These are phyloP conservation scores for Tulasnella sp. DNA, from an alignment of 768 basidiomycete species.

Conservation along the genomic window DNA sequence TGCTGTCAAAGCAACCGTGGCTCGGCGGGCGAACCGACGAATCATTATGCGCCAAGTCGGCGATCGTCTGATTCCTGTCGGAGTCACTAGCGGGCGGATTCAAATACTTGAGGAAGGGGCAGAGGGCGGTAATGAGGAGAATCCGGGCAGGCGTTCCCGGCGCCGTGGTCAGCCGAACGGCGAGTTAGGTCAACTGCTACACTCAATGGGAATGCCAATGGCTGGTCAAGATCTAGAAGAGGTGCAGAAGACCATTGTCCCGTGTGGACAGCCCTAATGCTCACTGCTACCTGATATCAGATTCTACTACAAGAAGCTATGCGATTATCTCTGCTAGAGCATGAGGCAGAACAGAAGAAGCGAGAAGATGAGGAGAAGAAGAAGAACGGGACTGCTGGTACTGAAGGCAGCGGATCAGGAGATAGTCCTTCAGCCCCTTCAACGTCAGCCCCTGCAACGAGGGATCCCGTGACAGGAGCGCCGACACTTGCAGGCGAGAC, in stretches of 20 bases:
- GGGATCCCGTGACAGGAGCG: no score
- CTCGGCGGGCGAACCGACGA: constrained; percentile 87
- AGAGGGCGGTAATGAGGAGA: constrained; percentile 31
- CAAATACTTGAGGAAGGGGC: constrained; percentile 40
- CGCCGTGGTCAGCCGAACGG: constrained; percentile 40
- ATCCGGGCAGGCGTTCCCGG: constrained; percentile 39
- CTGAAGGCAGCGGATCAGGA: neutral
- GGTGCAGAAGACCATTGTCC: constrained; percentile 37
- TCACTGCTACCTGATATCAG: constrained; percentile 31
- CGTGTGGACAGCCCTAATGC: constrained; percentile 13
- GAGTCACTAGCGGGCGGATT: constrained; percentile 81
- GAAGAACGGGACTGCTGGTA: neutral
- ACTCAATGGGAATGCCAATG: constrained; percentile 47
- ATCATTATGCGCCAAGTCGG: constrained; percentile 99
- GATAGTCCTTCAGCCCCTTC: neutral
- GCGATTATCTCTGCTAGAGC: constrained; percentile 86
- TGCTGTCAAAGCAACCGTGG: constrained; percentile 86
- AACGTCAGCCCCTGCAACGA: neutral
- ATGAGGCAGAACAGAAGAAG: constrained; percentile 76
- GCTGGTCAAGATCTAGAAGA: constrained; percentile 84
- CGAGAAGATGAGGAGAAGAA: constrained; percentile 26
- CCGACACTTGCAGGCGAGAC: neutral
- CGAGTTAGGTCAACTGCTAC: constrained; percentile 52
- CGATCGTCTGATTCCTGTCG: constrained; percentile 92
- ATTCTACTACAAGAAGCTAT: constrained; percentile 99